Conservation (phyloP, 2,329 filamentous ascomycete genomes). For the Epichloe elymi region DNA sequence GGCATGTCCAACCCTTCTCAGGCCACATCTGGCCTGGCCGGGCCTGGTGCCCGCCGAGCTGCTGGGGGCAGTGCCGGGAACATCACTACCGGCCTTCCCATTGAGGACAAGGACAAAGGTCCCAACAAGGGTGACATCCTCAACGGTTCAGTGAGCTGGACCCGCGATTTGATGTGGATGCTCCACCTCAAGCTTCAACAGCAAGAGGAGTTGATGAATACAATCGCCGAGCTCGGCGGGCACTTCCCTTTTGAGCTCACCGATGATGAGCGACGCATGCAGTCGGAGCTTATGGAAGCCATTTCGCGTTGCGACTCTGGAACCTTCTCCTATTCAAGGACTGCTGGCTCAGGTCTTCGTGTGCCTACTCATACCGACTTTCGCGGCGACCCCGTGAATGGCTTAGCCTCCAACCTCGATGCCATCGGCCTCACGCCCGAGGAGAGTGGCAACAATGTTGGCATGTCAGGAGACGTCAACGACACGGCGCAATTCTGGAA, state of each 20-base stretch:
- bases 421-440: constrained; percentile 25
- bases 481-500: constrained; percentile 49
- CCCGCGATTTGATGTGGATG: constrained; percentile 95
- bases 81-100: constrained; percentile 82
- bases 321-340: constrained; percentile 74
- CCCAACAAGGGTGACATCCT: constrained; percentile 98
- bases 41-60: constrained; percentile 69
- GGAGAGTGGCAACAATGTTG: constrained; percentile 23
- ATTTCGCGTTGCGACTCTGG: constrained; percentile 65
- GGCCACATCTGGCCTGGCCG: constrained; percentile 78
- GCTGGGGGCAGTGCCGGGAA: constrained; percentile 57
- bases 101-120: constrained; percentile 96
- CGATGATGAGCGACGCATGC: constrained; percentile 93
- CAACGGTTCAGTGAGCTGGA: constrained; percentile 95
- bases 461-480: constrained; percentile 31
- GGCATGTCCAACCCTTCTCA: constrained; percentile 55
- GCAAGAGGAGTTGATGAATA: constrained; percentile 73
- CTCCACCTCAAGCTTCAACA: constrained; percentile 80
- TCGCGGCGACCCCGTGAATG: constrained; percentile 61
- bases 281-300: constrained; percentile 78
- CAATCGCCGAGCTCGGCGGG: constrained; percentile 58
- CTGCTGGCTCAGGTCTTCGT: constrained; percentile 69
- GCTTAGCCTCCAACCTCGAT: constrained; percentile 23
- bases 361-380: constrained; percentile 91
- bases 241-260: constrained; percentile 65